phyloP scores from a whole-genome alignment of 2,329 filamentous ascomycete genomes.

The Cercospora canescens region DNA sequence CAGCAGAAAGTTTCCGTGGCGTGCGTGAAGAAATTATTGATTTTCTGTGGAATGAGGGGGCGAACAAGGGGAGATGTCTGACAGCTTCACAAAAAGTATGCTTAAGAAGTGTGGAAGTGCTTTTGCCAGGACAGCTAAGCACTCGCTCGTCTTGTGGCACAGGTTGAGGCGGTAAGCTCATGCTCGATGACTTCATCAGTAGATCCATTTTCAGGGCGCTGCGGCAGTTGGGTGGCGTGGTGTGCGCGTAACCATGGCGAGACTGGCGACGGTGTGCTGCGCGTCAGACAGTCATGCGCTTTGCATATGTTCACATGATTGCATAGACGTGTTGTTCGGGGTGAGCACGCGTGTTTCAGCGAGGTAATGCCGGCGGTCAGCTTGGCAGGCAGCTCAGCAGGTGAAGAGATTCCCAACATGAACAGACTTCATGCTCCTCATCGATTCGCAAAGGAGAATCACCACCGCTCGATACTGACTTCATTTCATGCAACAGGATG shows the following conservation, averaged over 20 bases:
- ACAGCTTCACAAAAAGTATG: not conserved
- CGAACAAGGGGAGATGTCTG: not conserved
- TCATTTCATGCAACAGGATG: not conserved
- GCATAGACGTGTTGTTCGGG: not conserved
- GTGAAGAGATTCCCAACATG: not conserved
- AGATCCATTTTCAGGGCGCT: not conserved
- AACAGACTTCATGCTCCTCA: not conserved
- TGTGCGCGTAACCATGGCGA: not conserved
- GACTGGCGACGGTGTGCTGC: not conserved
- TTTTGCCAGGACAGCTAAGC: not conserved
- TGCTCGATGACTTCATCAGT: slow-evolving; percentile 1
- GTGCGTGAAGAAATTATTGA: not conserved
- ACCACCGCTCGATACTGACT: not conserved
- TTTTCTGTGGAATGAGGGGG: not conserved
- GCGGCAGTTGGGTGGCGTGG: not conserved
- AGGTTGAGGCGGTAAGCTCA: not conserved
- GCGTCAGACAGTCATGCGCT: not conserved
- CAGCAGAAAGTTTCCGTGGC: not conserved
- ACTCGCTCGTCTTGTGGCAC: not conserved
- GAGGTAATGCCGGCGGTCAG: not conserved
- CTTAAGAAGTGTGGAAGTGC: not conserved
- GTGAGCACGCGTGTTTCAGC: not conserved
- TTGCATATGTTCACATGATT: not conserved
- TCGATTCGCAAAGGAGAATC: not conserved
- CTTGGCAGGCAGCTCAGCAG: not conserved